Conservation (phyloP, 2,329 filamentous ascomycete genomes). For the Penicillium paneum region DNA sequence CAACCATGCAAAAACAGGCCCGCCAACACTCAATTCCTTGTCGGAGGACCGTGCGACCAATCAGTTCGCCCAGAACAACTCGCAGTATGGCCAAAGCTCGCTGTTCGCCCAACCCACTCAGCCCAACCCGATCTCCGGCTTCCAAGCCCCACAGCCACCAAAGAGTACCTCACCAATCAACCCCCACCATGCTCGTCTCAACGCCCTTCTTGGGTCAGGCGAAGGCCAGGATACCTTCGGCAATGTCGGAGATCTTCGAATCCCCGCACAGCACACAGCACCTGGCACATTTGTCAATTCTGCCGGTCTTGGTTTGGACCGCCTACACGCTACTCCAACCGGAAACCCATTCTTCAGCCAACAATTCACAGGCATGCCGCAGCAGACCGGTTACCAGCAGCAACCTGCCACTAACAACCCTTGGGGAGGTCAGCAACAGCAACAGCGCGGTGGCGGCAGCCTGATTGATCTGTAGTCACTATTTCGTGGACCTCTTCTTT, state of each 20-base stretch:
- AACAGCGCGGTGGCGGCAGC: constrained; percentile 52
- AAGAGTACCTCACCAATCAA: constrained; percentile 43
- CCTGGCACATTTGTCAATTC: constrained; percentile 97
- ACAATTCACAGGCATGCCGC: constrained; percentile 70
- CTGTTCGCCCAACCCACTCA: constrained; percentile 36
- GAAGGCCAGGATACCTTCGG: constrained; percentile 97
- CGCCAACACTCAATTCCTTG: constrained; percentile 47
- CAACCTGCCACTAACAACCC: constrained; percentile 54
- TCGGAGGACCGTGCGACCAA: constrained; percentile 17
- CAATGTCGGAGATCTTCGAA: constrained; percentile 92
- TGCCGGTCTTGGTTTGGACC: constrained; percentile 74
- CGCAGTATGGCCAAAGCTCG: constrained; percentile 39
- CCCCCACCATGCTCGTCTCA: constrained; percentile 69
- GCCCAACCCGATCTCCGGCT: constrained; percentile 38
- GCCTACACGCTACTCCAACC: constrained; percentile 64
- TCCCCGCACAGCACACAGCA: constrained; percentile 93
- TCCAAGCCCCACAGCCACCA: constrained; percentile 33
- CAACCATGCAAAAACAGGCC: constrained; percentile 45
- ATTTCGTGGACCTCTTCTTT: not conserved
- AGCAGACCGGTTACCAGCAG: constrained; percentile 46
- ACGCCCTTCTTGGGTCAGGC: constrained; percentile 77
- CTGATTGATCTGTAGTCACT: constrained; percentile 58
- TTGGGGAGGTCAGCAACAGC: constrained; percentile 52
- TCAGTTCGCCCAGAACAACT: constrained; percentile 5
- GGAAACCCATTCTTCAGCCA: constrained; percentile 81